phyloP scores from a whole-genome alignment of 345 rosid genomes.

The Anastatica hierochuntica region DNA sequence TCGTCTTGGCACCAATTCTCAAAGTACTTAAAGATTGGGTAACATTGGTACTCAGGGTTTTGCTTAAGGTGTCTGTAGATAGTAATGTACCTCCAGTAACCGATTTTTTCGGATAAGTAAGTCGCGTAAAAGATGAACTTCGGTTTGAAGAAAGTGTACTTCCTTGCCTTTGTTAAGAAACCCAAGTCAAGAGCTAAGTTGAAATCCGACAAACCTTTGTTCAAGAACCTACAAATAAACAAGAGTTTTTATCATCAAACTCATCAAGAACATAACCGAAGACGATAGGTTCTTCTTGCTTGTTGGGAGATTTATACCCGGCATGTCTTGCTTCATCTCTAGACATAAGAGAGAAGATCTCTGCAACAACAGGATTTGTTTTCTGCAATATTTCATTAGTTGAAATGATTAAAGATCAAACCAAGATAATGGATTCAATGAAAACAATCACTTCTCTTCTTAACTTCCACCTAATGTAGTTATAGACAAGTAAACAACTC shows the following conservation, averaged over 20 bases:
- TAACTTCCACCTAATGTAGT: too few species aligned
- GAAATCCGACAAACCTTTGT: slow-evolving; percentile 97
- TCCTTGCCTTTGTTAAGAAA: slow-evolving; percentile 95
- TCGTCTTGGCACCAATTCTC: slow-evolving; percentile 99
- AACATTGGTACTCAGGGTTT: slow-evolving; percentile 81
- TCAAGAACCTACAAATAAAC: slow-evolving; percentile 57
- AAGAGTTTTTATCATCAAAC: too few species aligned
- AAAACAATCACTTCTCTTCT: too few species aligned
- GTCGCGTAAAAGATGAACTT: slow-evolving; percentile 97
- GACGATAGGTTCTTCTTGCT: background rate
- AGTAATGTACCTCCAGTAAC: slow-evolving; percentile 94
- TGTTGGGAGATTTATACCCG: slow-evolving; percentile 41
- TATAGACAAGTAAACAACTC: too few species aligned
- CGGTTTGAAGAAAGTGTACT: slow-evolving; percentile 97
- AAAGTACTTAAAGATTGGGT: slow-evolving; percentile 96
- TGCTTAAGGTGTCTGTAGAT: slow-evolving; percentile 85
- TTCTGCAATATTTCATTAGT: too few species aligned
- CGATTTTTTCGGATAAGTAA: slow-evolving; percentile 88
- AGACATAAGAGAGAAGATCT: slow-evolving; percentile 96
- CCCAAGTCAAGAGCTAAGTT: slow-evolving; percentile 95
- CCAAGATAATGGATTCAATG: too few species aligned
- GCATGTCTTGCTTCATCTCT: slow-evolving; percentile 99
- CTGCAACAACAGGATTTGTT: slow-evolving; percentile 97
- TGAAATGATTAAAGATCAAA: too few species aligned
- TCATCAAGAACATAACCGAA: background rate